Percentiles rank a stretch among this genome's conserved stretches.
phyloP scores from a whole-genome alignment of 2,329 filamentous ascomycete species.

The Phialocephala sp. region DNA sequence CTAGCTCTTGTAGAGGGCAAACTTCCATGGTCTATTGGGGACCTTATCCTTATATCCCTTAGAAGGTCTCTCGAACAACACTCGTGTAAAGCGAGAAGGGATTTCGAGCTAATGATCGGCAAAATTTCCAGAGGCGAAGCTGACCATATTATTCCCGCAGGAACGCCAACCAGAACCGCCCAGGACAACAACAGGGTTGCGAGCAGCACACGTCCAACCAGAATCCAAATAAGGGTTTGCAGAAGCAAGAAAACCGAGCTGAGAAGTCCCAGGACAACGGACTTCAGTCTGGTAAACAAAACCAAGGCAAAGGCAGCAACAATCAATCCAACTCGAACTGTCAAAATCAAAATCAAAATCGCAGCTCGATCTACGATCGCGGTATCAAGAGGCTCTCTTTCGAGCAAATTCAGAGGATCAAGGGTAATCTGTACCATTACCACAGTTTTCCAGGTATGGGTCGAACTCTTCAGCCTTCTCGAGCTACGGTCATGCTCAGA shows the following conservation, averaged over 20 bases:
- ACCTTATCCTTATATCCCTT: background rate
- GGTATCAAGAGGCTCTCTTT: background rate
- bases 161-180: background rate
- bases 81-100: background rate
- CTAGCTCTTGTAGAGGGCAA: background rate
- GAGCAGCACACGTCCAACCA: background rate
- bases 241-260: too few relatives aligned
- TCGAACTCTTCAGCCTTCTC: conserved; percentile 54
- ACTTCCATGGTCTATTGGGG: background rate
- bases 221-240: background rate
- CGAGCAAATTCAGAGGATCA: background rate
- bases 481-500: conserved; percentile 57
- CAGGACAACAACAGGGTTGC: background rate
- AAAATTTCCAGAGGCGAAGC: background rate
- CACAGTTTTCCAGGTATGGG: conserved; percentile 11
- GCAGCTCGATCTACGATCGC: background rate
- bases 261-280: too few relatives aligned
- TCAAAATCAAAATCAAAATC: background rate
- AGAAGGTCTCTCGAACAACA: too few relatives aligned
- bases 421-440: background rate
- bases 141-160: background rate
- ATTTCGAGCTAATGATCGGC: background rate
- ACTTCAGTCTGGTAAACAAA: background rate
- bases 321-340: background rate
- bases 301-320: conserved; percentile 4